phyloP scores from a whole-genome alignment of 2,329 filamentous ascomycete genomes.

The Zalaria obscura region DNA sequence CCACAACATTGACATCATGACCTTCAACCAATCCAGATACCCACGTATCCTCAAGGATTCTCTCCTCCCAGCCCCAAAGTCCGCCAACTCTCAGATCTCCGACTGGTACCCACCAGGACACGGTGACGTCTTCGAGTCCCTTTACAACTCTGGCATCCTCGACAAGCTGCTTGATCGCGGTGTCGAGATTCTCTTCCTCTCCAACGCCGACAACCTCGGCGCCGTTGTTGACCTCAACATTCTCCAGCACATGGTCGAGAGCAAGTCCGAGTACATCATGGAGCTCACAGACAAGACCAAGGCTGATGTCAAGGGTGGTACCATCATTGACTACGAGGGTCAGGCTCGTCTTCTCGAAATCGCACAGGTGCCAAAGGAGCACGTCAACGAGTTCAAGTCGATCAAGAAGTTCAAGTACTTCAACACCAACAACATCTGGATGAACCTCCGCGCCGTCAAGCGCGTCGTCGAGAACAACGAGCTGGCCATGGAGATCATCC shows the following conservation, averaged over 20 bases:
- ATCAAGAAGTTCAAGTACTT: conserved; percentile 99
- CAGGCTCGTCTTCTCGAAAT: conserved; percentile 95
- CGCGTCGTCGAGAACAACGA: conserved; percentile 97
- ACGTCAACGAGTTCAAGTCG: conserved; percentile 99
- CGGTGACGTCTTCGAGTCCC: conserved; percentile 98
- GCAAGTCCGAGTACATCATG: conserved; percentile 97
- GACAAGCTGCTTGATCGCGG: conserved; percentile 91
- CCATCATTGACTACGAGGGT: conserved; percentile 98
- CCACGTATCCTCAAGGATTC: conserved; percentile 98
- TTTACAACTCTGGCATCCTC: conserved; percentile 97
- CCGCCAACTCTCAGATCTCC: conserved; percentile 69
- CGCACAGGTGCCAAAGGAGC: conserved; percentile 98
- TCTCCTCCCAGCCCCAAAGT: conserved; percentile 86
- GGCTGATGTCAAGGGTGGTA: conserved; percentile 99
- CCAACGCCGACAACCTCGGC: conserved; percentile 97
- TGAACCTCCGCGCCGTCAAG: conserved; percentile 96
- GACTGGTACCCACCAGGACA: conserved; percentile 99
- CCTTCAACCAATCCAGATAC: conserved; percentile 99
- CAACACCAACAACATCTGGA: conserved; percentile 99
- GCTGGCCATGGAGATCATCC: conserved; percentile 98
- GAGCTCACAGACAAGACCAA: conserved; percentile 99
- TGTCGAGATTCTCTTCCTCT: conserved; percentile 96
- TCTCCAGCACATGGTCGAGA: conserved; percentile 98
- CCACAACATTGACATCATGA: conserved; percentile 98
- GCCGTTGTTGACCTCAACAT: conserved; percentile 97